phyloP scores from a whole-genome alignment of 208 protist genomes.

The Acanthamoeba sp. region DNA sequence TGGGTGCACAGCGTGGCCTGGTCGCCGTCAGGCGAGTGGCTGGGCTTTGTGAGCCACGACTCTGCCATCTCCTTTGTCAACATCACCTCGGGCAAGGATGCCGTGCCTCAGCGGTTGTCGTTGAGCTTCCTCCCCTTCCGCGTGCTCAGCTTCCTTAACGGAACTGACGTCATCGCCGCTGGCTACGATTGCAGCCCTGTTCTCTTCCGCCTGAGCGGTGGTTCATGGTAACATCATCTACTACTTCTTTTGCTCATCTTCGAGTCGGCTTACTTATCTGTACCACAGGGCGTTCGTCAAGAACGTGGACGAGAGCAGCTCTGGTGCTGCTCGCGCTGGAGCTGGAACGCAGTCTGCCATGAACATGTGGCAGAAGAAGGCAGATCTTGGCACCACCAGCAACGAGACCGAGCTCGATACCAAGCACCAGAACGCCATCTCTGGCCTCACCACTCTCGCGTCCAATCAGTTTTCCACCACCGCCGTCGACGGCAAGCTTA shows the following conservation, averaged over 20 bases:
- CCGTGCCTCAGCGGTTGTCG: conserved; percentile 69
- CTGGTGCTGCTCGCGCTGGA: background rate
- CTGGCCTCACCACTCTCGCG: conserved; percentile 64
- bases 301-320: conserved; percentile 49
- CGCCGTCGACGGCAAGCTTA: conserved; percentile 86
- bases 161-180: conserved; percentile 83
- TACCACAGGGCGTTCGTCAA: conserved; percentile 79
- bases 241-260: too few species aligned
- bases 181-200: conserved; percentile 87
- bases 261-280: too few species aligned
- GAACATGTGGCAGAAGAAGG: conserved; percentile 88
- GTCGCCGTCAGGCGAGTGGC: conserved; percentile 88
- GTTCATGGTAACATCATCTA: conserved; percentile 69
- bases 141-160: conserved; percentile 81
- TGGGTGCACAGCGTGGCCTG: conserved; percentile 91
- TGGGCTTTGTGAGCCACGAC: conserved; percentile 89
- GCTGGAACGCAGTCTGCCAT: conserved; percentile 68
- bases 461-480: conserved; percentile 83
- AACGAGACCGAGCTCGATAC: conserved; percentile 80
- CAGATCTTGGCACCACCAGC: conserved; percentile 74
- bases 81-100: conserved; percentile 60
- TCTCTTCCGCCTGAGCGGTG: conserved; percentile 73
- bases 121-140: conserved; percentile 81
- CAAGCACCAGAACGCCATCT: conserved; percentile 88
- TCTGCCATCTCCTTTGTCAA: conserved; percentile 84